These are phyloP conservation scores for Acer saccharum DNA, from an alignment of 345 rosid genomes.

Conservation along the genomic window DNA sequence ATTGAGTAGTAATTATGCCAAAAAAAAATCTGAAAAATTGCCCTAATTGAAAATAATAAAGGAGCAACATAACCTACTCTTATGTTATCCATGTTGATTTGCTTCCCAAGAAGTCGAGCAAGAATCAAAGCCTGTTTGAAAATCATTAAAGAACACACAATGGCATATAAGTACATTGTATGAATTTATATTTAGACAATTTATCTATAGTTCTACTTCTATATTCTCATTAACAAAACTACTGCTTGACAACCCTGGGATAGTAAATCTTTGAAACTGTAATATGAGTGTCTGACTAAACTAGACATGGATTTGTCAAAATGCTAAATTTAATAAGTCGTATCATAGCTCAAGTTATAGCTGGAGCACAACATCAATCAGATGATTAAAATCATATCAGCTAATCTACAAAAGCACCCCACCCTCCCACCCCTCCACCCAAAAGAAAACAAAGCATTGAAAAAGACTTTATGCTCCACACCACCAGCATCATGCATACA, in stretches of 20 bases:
- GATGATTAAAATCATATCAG: background rate
- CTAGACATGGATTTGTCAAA: background rate
- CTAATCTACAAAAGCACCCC: background rate
- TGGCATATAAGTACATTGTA: conserved; percentile 2
- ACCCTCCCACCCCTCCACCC: no score
- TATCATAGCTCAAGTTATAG: conserved; percentile 8
- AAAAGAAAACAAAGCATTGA: no score
- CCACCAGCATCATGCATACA: background rate
- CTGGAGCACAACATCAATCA: conserved; percentile 10
- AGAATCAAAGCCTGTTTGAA: conserved; percentile 80
- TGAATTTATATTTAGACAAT: background rate
- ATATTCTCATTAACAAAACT: conserved; percentile 2
- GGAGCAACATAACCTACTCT: conserved; percentile 43
- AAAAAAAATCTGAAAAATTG: background rate
- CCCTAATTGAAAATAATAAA: background rate
- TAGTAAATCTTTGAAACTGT: background rate
- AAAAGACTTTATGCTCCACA: no score
- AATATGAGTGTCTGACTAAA: background rate
- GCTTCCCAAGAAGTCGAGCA: conserved; percentile 83
- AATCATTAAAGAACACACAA: conserved; percentile 22
- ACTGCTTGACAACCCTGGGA: conserved; percentile 15
- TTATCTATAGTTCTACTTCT: background rate
- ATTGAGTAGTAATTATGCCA: background rate
- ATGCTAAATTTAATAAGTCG: background rate
- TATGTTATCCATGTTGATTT: conserved; percentile 65